Evolutionary conservation across 345 rosid species (phyloP), one percentile per base, ranked within the genome.

Genomic region (Jatropha curcas): DNA sequence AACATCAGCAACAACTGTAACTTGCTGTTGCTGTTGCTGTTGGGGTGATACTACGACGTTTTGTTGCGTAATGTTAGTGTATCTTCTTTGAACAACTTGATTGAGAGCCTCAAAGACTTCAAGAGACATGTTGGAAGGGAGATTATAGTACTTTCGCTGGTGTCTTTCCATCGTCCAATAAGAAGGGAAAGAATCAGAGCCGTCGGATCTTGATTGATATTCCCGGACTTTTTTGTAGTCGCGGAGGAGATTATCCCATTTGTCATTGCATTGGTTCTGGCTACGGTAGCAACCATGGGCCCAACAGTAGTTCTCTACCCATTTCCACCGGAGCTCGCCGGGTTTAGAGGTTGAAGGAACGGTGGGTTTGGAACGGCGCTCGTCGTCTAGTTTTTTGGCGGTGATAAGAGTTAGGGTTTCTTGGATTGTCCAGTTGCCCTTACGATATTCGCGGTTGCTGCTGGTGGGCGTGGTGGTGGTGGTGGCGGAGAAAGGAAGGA

Each of bases 201-300:
- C 43, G n/a, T 61, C 6, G 50, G 77, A 61, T 61, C 53, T 52
- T 27, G 71, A 45, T 31, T 82, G 74, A 57, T 76, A 79, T 4
- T 76, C 74, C 0, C 79, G 74, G 28, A 82, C 34, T 46, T 79
- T 82, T 71, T 82, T 82, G 79, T 73, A 79, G 68, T 82, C 85
- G 6, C 83, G 81, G 41, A 79, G 82, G 55, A 79, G 85, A 57
- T 82, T 82, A 12, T 82, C 85, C 85, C 85, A 82, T 77, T 82
- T 79, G 65, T 82, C 85, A 67, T 82, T 82, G 79, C 83, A 82
- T 30, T 82, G 85, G 81, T 82, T 82, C 48, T 82, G 85, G 81
- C 79, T 79, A 4, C 85, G 80, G 69, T 55, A 65, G 37, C 81
- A 79, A 17, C 79, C 83, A 22, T 82, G 72, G 3, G 60, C 71